phyloP scores from a whole-genome alignment of 495 filamentous ascomycete genomes.

The Penicillium canescens region DNA sequence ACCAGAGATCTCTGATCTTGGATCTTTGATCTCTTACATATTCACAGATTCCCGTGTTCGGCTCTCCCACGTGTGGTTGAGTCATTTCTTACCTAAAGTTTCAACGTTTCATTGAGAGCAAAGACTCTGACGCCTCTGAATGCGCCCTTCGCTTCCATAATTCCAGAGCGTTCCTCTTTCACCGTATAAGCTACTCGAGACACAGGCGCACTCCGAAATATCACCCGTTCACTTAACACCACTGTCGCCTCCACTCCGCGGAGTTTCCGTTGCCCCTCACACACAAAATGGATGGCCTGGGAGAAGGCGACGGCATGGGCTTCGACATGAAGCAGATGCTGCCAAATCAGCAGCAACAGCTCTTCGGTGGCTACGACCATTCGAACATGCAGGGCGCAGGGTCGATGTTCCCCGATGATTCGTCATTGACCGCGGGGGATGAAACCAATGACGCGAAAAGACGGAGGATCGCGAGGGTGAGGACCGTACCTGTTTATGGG shows the following conservation, averaged over 20 bases:
- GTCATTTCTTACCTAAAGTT: background rate
- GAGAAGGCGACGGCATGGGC: constrained; percentile 43
- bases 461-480: constrained; percentile 86
- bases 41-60: background rate
- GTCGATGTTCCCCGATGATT: constrained; percentile 62
- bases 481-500: constrained; percentile 2
- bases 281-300: constrained; percentile 41
- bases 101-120: background rate
- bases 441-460: constrained; percentile 78
- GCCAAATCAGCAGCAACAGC: constrained; percentile 66
- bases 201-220: constrained; percentile 21
- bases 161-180: background rate
- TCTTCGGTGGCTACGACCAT: constrained; percentile 69
- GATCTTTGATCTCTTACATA: background rate
- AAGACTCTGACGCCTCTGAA: background rate
- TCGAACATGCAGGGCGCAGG: constrained; percentile 54
- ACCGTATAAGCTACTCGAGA: constrained; percentile 1
- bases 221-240: constrained; percentile 15
- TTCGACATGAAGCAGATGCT: constrained; percentile 44
- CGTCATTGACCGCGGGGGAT: constrained; percentile 53
- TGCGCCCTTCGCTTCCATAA: constrained; percentile 22
- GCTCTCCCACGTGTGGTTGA: background rate
- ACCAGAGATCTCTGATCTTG: background rate
- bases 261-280: constrained; percentile 15
- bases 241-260: constrained; percentile 24